Conservation (phyloP, 352 stramenopile genomes). For the Pythium coloratum region DNA sequence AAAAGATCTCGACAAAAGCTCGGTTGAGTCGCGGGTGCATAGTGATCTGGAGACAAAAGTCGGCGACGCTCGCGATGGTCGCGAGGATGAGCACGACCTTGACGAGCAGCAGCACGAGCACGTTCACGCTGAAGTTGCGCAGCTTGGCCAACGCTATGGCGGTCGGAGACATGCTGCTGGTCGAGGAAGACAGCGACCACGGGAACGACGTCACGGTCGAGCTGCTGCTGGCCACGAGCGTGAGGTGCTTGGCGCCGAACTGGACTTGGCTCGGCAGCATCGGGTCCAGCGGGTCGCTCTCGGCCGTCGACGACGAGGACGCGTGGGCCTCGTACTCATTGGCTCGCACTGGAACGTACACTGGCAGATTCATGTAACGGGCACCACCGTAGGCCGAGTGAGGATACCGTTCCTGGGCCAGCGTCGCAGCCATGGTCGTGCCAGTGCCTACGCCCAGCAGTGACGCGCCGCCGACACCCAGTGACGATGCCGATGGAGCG, state of each 20-base stretch:
- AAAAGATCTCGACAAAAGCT: conserved; percentile 65
- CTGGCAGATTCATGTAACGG: conserved; percentile 37
- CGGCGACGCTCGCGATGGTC: conserved; percentile 63
- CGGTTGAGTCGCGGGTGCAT: conserved; percentile 69
- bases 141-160: conserved; percentile 19
- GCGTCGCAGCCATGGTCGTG: not conserved
- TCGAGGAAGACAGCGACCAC: conserved; percentile 29
- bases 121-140: conserved; percentile 8
- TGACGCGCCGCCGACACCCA: not conserved
- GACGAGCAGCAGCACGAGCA: conserved; percentile 40
- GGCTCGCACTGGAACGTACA: conserved; percentile 65
- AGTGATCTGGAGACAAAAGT: conserved; percentile 72
- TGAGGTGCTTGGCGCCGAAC: conserved; percentile 46
- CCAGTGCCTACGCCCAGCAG: conserved; percentile 12
- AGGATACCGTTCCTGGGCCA: conserved; percentile 26
- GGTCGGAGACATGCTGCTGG: conserved; percentile 6
- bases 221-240: conserved; percentile 37
- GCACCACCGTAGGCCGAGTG: conserved; percentile 22
- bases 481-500: not conserved
- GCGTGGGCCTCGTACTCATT: conserved; percentile 47
- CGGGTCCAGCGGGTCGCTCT: conserved; percentile 17
- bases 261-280: conserved; percentile 41
- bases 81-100: conserved; percentile 48
- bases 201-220: conserved; percentile 27
- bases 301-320: conserved; percentile 10